phyloP scores from a whole-genome alignment of 78 protist genomes.

The Dictyostelium citrinum region DNA sequence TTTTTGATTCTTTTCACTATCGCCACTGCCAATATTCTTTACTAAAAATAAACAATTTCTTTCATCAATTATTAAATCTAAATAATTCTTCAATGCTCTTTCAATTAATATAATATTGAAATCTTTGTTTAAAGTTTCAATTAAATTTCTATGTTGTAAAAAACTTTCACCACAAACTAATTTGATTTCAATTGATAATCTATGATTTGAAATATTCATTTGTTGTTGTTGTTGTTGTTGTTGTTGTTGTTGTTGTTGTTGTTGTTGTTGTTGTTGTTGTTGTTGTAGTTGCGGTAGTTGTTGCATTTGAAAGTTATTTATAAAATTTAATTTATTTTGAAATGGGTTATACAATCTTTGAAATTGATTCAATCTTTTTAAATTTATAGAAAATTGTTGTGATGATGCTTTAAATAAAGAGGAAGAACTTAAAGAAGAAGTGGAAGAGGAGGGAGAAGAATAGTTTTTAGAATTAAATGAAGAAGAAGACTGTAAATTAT shows the following conservation, averaged over 20 bases:
- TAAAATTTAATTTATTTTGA: background rate
- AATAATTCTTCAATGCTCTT: background rate
- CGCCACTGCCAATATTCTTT: background rate
- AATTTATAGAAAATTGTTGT: background rate
- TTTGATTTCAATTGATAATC: background rate
- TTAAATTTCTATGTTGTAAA: background rate
- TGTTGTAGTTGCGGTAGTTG: background rate
- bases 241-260: background rate
- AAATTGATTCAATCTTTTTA: background rate
- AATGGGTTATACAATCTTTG: background rate
- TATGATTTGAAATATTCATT: background rate
- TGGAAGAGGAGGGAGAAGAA: background rate
- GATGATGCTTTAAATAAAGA: background rate
- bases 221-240: background rate
- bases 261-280: background rate
- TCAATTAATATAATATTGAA: slow-evolving; percentile 22
- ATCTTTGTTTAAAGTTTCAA: background rate
- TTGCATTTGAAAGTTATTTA: background rate
- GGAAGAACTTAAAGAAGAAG: background rate
- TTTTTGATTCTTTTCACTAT: background rate
- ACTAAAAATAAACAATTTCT: background rate
- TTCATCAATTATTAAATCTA: slow-evolving; percentile 37
- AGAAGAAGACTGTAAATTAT: background rate
- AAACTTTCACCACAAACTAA: slow-evolving; percentile 17
- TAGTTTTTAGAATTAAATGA: background rate